These are phyloP conservation scores for Physcomitrium patens DNA, from an alignment of 225 moss, liverwort and hornwort species.

Conservation along the genomic window DNA sequence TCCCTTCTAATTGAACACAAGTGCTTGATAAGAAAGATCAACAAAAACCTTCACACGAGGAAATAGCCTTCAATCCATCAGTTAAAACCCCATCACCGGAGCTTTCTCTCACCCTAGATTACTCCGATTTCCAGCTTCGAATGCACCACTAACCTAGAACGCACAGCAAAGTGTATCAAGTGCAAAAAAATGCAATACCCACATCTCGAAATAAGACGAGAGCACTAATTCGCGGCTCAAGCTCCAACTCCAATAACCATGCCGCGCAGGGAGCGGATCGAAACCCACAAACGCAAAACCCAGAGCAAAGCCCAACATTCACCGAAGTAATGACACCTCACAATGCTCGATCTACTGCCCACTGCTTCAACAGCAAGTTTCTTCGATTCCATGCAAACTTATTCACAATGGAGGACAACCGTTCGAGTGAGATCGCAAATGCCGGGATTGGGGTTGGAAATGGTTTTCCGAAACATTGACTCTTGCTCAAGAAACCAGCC, in stretches of 20 bases:
- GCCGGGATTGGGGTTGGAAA: constrained; percentile 10
- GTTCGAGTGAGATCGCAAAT: constrained; percentile 2
- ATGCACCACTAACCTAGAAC: too few species aligned
- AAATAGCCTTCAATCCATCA: too few species aligned
- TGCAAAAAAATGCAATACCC: background rate
- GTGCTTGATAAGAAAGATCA: too few species aligned
- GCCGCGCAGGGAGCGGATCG: background rate
- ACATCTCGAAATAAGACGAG: background rate
- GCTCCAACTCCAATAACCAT: background rate
- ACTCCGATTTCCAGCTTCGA: too few species aligned
- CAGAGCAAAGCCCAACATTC: background rate
- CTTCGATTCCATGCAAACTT: background rate
- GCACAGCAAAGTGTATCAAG: background rate
- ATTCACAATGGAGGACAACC: background rate
- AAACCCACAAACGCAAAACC: background rate
- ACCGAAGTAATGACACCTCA: background rate
- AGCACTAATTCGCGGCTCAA: background rate
- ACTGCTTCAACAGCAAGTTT: background rate
- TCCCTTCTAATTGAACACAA: too few species aligned
- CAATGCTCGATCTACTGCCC: background rate
- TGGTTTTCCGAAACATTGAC: background rate
- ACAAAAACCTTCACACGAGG: too few species aligned
- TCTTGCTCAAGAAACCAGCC: background rate
- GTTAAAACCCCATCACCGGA: too few species aligned
- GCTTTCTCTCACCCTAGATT: too few species aligned